These are phyloP conservation scores for Rhododendron griersonianum DNA, from an alignment of 148 eudicot genomes.

Conservation along the genomic window DNA sequence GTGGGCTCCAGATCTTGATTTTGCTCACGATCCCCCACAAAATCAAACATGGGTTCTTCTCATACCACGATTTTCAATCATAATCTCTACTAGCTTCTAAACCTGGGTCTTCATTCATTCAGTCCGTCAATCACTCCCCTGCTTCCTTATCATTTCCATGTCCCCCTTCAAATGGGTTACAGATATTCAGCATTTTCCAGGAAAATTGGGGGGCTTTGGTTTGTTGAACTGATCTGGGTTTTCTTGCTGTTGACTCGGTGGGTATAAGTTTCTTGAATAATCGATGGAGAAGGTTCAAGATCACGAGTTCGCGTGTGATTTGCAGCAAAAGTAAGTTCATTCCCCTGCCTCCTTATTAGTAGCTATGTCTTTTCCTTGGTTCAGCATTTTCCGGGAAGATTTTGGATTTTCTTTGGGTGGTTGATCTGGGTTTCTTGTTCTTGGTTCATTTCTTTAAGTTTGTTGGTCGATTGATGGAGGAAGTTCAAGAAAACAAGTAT, in stretches of 20 bases:
- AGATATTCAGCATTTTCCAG: neutral
- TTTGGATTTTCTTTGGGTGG: neutral
- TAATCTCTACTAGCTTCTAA: neutral
- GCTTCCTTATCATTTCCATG: neutral
- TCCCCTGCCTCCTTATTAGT: neutral
- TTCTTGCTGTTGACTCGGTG: neutral
- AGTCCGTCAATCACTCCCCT: neutral
- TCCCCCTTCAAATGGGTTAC: neutral
- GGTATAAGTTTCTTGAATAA: neutral
- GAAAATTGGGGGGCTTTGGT: neutral
- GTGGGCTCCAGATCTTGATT: conserved; percentile 15
- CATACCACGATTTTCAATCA: neutral
- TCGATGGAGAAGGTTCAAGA: neutral
- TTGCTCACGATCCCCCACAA: neutral
- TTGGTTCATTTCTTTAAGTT: neutral
- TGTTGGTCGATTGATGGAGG: neutral
- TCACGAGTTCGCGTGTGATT: neutral
- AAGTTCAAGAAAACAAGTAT: neutral
- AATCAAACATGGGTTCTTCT: conserved; percentile 11
- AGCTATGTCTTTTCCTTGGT: neutral
- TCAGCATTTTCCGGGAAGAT: neutral
- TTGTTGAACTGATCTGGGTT: neutral
- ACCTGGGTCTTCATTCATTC: neutral
- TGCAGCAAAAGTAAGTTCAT: neutral
- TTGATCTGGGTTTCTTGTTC: neutral